A percentile compares a stretch with the other conserved stretches of the same genome.
Evolutionary conservation across 768 basidiomycete species (phyloP).

Genomic region (Daedalea quercina): DNA sequence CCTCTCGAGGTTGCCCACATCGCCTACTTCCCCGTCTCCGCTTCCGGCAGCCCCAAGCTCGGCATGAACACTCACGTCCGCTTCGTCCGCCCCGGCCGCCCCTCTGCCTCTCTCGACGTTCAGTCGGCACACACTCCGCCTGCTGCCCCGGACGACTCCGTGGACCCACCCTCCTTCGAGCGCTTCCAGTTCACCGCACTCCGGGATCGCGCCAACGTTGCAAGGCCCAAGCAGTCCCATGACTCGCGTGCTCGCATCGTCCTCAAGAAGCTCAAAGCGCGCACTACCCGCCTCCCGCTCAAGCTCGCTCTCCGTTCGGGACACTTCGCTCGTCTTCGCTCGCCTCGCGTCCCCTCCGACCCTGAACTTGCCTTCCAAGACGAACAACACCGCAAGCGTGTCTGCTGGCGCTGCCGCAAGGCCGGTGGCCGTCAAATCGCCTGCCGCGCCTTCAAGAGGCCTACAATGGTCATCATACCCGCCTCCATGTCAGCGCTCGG

Average conservation of each 20-base stretch:
- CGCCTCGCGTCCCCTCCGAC: background rate
- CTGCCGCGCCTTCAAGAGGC: background rate
- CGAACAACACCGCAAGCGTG: background rate
- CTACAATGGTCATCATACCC: background rate
- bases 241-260: background rate
- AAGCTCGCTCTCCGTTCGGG: background rate
- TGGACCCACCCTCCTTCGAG: background rate
- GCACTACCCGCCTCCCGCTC: background rate
- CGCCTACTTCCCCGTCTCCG: background rate
- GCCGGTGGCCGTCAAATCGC: background rate
- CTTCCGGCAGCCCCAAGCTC: background rate
- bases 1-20: background rate
- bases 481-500: too few species aligned
- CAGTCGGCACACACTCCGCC: background rate
- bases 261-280: background rate
- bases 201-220: background rate
- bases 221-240: background rate
- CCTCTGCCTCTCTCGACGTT: background rate
- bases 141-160: background rate
- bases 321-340: background rate
- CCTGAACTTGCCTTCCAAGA: conserved; percentile 1
- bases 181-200: background rate
- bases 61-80: background rate
- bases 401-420: conserved; percentile 1
- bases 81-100: conserved; percentile 1